Evolutionary conservation across 345 rosid genomes (phyloP).

Genomic region (thale cress (Arabidopsis thaliana)): TAIR10.1 NC_003075.7:17955501-17956000

Average conservation of each 20-base stretch:
- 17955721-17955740: slow-evolving; percentile 68
- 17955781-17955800: slow-evolving; percentile 83
- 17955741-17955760: slow-evolving; percentile 66
- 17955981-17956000: background rate
- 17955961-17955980: background rate
- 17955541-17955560: slow-evolving; percentile 77
- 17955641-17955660: slow-evolving; percentile 65
- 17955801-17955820: slow-evolving; percentile 63
- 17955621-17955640: slow-evolving; percentile 73
- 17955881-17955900: slow-evolving; percentile 84
- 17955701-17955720: slow-evolving; percentile 90
- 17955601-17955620: slow-evolving; percentile 59
- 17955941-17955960: background rate
- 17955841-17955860: slow-evolving; percentile 60
- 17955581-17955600: slow-evolving; percentile 61
- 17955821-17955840: slow-evolving; percentile 85
- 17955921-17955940: background rate
- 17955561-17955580: slow-evolving; percentile 49
- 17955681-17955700: slow-evolving; percentile 77
- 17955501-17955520: slow-evolving; percentile 77
- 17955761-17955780: slow-evolving; percentile 68
- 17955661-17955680: slow-evolving; percentile 86
- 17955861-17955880: slow-evolving; percentile 69
- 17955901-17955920: background rate
- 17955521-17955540: slow-evolving; percentile 63